These are phyloP conservation scores for Anthoceros angustus DNA, from an alignment of 225 moss, liverwort and hornwort species.

Conservation along the genomic window DNA sequence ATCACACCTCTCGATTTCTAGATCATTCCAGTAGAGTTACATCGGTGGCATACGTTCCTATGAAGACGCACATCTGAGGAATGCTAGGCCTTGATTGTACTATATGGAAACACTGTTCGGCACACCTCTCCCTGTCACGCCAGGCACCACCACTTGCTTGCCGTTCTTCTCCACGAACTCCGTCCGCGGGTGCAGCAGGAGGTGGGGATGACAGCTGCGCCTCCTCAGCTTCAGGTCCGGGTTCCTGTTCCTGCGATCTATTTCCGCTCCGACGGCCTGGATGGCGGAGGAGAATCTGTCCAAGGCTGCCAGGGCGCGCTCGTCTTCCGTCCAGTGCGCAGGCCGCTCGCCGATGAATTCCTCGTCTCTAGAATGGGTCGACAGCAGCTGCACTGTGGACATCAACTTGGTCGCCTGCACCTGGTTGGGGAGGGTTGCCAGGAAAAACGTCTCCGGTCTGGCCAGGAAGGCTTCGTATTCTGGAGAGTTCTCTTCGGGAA, in stretches of 20 bases:
- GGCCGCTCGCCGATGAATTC: conserved; percentile 1
- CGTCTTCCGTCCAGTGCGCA: conserved; percentile 36
- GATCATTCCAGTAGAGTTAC: no score
- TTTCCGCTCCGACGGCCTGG: conserved; percentile 9
- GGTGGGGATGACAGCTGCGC: conserved; percentile 19
- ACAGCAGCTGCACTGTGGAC: not conserved
- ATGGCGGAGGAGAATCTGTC: conserved; percentile 16
- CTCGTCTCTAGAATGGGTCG: not conserved
- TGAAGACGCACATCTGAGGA: no score
- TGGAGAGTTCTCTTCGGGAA: conserved; percentile 28
- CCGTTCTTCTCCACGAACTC: not conserved
- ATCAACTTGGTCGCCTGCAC: no score
- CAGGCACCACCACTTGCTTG: not conserved
- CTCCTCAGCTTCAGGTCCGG: conserved; percentile 18
- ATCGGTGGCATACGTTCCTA: no score
- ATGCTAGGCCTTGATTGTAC: not conserved
- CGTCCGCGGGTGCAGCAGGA: conserved; percentile 22
- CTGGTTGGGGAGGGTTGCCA: conserved; percentile 21
- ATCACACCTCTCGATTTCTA: no score
- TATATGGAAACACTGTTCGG: conserved; percentile 38
- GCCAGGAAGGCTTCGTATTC: conserved; percentile 31
- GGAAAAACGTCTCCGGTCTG: conserved; percentile 35
- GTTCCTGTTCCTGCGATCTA: conserved; percentile 16
- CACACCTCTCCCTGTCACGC: conserved; percentile 34
- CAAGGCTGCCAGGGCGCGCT: conserved; percentile 22